Base-by-base conservation (phyloP, 192 early-diverging fungal species). In the Dispira simplex region DNA sequence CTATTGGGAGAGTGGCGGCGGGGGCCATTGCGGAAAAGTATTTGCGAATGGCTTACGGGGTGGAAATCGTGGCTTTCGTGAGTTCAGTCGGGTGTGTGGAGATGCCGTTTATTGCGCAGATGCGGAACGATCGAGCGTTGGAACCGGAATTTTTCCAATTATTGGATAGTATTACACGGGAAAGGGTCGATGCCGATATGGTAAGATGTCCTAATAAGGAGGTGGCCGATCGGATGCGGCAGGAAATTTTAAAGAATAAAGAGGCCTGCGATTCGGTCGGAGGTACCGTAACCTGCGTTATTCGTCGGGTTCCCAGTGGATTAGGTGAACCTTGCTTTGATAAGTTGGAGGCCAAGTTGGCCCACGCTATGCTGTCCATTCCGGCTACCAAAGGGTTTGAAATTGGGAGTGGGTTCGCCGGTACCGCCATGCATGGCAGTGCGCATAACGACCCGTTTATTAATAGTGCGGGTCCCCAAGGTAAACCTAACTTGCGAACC, bases 381-480 rank as follows among this genome's bases (percentile, higher is more conserved):
- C 96, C 96, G 9, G 94, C 96, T 5, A 99, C 96, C 21, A 99
- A 99, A 72, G 90, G 90, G 20, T 99, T 99, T 71, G 96, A 99
- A 72, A 87, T 97, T 56, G 96, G 96, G 0, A 89, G 85, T 48
- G 96, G 96, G 21, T 90, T 95, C 68, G 77, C 78, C 21, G 96
- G 93, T 26, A 95, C 96, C 1, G 78, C 75, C 23, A 84, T 97
- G 62, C 80, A 81, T 0, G 96, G 96, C 46, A 84, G 85, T 71
- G 74, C 90, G 57, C 96, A 99, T 71, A 99, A 99, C 66, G 96
- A 99, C 68, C 76, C 88, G 23, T 99, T 92, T 74, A 77, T 84
- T 46, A 56, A 26, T 20, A 20, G 54, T 13, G 9, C 48, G 18
- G 48, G 10, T 56, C 52, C 66, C n/a, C 80, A 83, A 51, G 75